Conservation (phyloP, 805 yeast genomes). For the Sugiyamaella marilandica region DNA sequence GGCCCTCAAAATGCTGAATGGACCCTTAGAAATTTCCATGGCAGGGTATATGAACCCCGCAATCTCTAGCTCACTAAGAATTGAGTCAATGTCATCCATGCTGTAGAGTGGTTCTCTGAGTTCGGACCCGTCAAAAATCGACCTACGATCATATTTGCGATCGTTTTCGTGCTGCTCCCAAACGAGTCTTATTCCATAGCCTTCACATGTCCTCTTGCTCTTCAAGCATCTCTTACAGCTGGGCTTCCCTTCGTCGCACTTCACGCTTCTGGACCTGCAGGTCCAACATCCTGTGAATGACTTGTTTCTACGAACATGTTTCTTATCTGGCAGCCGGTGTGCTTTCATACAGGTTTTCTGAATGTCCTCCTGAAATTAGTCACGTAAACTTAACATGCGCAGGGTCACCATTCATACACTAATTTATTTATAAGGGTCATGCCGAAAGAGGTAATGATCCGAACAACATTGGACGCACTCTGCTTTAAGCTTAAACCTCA, state of each 20-base stretch:
- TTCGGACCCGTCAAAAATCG: neutral
- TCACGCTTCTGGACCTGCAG: conserved; percentile 22
- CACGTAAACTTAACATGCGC: too few species aligned
- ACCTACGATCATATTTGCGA: neutral
- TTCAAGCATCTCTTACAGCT: conserved; percentile 20
- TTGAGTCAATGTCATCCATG: neutral
- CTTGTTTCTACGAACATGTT: neutral
- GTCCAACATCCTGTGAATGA: conserved; percentile 26
- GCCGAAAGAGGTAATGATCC: too few species aligned
- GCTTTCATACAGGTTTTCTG: neutral
- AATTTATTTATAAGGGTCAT: too few species aligned
- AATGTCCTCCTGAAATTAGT: too few species aligned
- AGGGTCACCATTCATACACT: too few species aligned
- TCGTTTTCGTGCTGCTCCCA: conserved; percentile 12
- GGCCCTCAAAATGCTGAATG: neutral
- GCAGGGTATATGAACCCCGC: neutral
- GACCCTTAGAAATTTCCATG: neutral
- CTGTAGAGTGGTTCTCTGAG: neutral
- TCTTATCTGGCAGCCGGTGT: neutral
- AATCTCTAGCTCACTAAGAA: neutral
- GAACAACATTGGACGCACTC: too few species aligned
- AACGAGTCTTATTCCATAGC: conserved; percentile 24
- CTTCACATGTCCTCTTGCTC: conserved; percentile 21
- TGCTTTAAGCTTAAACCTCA: too few species aligned
- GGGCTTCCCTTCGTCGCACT: conserved; percentile 26